phyloP scores from a whole-genome alignment of 2,329 filamentous ascomycete genomes.

The Torrubiella hemipterigena region DNA sequence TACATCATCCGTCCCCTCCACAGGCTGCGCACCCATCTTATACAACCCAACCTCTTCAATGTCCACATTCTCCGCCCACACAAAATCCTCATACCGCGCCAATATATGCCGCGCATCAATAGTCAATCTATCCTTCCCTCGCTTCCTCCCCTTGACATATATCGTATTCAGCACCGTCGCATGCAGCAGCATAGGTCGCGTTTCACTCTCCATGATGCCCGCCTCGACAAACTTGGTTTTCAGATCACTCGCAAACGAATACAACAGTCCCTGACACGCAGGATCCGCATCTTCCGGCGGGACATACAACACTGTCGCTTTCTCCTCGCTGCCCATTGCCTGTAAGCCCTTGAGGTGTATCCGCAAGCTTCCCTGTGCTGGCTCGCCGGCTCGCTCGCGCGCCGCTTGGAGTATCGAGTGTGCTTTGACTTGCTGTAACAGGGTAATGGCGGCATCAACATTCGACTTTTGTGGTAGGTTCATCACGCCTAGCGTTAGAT shows the following conservation, averaged over 20 bases:
- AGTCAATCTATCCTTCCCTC: slow-evolving; percentile 25
- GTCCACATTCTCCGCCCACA: slow-evolving; percentile 58
- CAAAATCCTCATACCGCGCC: slow-evolving; percentile 48
- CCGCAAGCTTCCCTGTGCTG: slow-evolving; percentile 2
- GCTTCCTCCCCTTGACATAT: slow-evolving; percentile 44
- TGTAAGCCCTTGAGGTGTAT: slow-evolving; percentile 35
- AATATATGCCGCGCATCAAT: slow-evolving; percentile 45
- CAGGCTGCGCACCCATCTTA: slow-evolving; percentile 72
- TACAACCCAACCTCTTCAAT: slow-evolving; percentile 70
- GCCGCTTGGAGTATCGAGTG: slow-evolving; percentile 25
- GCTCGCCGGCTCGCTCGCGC: slow-evolving; percentile 9
- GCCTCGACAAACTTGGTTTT: slow-evolving; percentile 39
- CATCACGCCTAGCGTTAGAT: slow-evolving; percentile 83
- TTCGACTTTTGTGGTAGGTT: slow-evolving; percentile 43
- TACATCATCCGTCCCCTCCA: slow-evolving; percentile 38
- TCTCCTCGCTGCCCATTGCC: slow-evolving; percentile 46
- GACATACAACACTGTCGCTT: slow-evolving; percentile 54
- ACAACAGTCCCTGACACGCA: slow-evolving; percentile 27
- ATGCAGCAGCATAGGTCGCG: slow-evolving; percentile 60
- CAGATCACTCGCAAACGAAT: slow-evolving; percentile 45
- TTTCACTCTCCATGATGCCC: slow-evolving; percentile 44
- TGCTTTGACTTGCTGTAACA: slow-evolving; percentile 25
- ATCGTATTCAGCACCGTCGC: slow-evolving; percentile 81
- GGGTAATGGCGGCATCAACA: slow-evolving; percentile 26
- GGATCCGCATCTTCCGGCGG: slow-evolving; percentile 39